Percentiles rank a stretch among this genome's conserved stretches.
These are phyloP conservation scores for Eucalyptus decipiens DNA, from an alignment of 345 rosid genomes.

Conservation along the genomic window DNA sequence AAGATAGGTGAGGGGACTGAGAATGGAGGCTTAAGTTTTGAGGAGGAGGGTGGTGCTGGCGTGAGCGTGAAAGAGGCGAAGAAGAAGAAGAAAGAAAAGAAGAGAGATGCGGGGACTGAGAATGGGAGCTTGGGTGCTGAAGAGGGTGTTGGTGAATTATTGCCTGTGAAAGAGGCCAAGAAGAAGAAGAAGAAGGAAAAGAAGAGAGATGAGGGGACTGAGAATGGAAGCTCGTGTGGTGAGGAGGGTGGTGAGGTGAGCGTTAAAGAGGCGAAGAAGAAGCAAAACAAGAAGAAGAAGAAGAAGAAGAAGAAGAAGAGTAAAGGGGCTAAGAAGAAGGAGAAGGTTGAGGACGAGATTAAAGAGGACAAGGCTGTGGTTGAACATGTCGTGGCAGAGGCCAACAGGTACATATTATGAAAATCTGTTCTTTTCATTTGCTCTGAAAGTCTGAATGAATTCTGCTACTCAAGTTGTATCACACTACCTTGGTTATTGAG, in stretches of 20 bases:
- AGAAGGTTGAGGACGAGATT: not conserved
- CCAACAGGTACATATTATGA: not conserved
- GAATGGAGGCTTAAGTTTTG: not conserved
- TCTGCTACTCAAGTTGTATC: not conserved
- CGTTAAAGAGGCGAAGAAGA: not conserved
- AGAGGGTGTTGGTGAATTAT: not conserved
- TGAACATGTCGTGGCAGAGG: not conserved
- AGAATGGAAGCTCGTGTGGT: not conserved
- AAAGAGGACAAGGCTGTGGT: constrained; percentile 6
- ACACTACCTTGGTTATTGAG: not conserved
- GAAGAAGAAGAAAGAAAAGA: not conserved
- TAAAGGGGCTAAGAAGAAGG: not conserved
- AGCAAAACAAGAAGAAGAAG: not conserved
- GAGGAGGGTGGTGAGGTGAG: not conserved
- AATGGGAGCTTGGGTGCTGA: not conserved
- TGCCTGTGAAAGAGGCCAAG: not conserved
- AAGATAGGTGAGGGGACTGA: not conserved
- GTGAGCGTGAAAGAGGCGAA: not conserved
- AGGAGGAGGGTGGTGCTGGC: not conserved
- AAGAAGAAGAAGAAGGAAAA: not conserved
- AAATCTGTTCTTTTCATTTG: not conserved
- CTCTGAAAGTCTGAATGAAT: not conserved
- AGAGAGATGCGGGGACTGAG: not conserved
- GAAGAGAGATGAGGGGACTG: not conserved
- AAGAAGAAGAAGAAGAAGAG: not conserved